These are phyloP conservation scores for Citrullus colocynthis DNA, from an alignment of 306 rosid species.

Conservation along the genomic window DNA sequence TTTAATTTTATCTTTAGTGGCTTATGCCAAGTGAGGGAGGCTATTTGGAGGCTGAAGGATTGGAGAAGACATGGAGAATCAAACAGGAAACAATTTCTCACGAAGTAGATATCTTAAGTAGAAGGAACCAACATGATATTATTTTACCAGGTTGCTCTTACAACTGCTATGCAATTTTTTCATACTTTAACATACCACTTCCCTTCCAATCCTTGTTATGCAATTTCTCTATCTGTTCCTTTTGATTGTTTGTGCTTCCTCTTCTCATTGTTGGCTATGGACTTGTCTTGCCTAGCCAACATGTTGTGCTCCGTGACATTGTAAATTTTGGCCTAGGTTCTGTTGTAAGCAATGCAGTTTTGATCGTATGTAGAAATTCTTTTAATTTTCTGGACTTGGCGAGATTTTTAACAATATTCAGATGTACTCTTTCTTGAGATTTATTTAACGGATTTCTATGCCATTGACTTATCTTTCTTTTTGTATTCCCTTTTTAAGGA, in stretches of 20 bases:
- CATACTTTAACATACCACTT: not conserved
- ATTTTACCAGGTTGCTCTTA: slow-evolving; percentile 49
- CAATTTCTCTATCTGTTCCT: not conserved
- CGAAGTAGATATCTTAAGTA: slow-evolving; percentile 58
- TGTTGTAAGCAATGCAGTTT: not conserved
- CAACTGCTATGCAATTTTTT: not conserved
- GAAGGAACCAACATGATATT: slow-evolving; percentile 61
- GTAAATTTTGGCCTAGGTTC: not conserved
- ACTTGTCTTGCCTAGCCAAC: not conserved
- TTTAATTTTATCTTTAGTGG: slow-evolving; percentile 37
- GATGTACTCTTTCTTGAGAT: not conserved
- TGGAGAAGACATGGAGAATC: slow-evolving; percentile 70
- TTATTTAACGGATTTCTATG: not conserved
- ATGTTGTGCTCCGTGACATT: not conserved
- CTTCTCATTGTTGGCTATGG: not conserved
- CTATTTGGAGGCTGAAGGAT: slow-evolving; percentile 68
- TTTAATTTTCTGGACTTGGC: not conserved
- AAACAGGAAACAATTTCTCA: slow-evolving; percentile 53
- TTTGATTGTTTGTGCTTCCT: not conserved
- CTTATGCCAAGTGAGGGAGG: slow-evolving; percentile 79
- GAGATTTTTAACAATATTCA: not conserved
- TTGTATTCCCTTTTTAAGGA: not conserved
- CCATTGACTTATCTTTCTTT: not conserved
- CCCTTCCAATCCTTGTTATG: not conserved
- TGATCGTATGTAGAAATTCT: not conserved